Conservation (phyloP, 1,139 yeast genomes). For the Hansenula anomala region DNA sequence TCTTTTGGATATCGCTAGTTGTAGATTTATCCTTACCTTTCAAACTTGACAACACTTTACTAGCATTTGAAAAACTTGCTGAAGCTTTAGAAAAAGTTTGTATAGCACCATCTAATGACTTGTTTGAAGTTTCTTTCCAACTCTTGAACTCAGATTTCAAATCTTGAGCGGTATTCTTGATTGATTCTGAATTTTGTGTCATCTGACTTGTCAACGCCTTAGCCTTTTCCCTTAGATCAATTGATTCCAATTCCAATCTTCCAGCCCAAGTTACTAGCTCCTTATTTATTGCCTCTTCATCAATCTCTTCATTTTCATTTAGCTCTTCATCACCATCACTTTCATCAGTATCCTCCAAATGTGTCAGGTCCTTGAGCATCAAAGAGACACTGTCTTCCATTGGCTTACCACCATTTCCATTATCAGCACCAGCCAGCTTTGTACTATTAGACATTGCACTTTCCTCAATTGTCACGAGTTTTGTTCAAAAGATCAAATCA, state of each 20-base stretch:
- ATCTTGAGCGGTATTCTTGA: slow-evolving; percentile 9
- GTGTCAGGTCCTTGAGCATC: background rate
- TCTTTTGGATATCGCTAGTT: background rate
- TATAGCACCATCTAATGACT: background rate
- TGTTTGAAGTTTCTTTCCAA: slow-evolving; percentile 1
- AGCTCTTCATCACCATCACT: background rate
- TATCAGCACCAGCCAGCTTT: no score
- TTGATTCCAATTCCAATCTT: slow-evolving; percentile 38
- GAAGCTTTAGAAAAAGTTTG: background rate
- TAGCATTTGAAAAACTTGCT: background rate
- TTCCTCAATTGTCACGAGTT: no score
- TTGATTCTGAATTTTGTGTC: slow-evolving; percentile 15
- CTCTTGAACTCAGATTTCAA: slow-evolving; percentile 5
- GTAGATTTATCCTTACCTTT: background rate
- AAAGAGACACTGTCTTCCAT: no score
- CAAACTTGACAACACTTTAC: background rate
- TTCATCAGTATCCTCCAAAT: slow-evolving; percentile 1
- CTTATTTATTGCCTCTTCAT: slow-evolving; percentile 25
- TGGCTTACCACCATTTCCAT: background rate
- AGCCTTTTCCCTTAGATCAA: slow-evolving; percentile 32
- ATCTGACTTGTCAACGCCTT: slow-evolving; percentile 22
- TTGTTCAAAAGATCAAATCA: no score
- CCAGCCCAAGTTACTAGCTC: slow-evolving; percentile 41
- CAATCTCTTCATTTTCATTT: background rate
- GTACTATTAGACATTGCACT: no score